A percentile compares a stretch with the other conserved stretches of the same genome.
Conservation (phyloP, 257 asterid genomes). For the Buddleja alternifolia region DNA sequence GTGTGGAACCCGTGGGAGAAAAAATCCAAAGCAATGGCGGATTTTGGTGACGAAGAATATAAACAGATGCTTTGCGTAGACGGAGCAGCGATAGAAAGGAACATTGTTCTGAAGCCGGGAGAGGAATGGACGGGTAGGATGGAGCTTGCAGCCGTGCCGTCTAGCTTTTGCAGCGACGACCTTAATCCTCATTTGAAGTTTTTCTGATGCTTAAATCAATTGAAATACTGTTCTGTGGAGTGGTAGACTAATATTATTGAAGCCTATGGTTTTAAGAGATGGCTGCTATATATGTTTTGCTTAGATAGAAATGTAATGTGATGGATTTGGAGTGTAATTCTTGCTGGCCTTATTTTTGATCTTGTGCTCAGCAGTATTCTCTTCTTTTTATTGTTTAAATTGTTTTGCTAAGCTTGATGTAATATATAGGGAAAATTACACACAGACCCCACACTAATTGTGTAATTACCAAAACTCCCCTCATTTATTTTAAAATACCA, state of each 20-base stretch:
- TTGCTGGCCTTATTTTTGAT: conserved; percentile 23
- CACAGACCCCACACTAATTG: no score
- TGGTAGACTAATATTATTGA: conserved; percentile 2
- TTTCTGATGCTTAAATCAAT: conserved; percentile 32
- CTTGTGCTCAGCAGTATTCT: background rate
- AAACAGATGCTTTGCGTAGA: conserved; percentile 83
- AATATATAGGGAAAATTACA: no score
- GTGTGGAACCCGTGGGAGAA: conserved; percentile 99
- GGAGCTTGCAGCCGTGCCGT: conserved; percentile 75
- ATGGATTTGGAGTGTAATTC: conserved; percentile 23
- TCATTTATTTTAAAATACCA: no score
- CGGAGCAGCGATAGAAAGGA: conserved; percentile 81
- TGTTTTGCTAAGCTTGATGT: background rate
- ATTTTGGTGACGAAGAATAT: conserved; percentile 88
- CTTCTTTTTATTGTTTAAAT: background rate
- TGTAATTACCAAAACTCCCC: no score
- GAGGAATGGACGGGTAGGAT: conserved; percentile 87
- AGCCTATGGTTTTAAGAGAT: conserved; percentile 44
- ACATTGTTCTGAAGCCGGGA: conserved; percentile 73
- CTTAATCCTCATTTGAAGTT: conserved; percentile 49
- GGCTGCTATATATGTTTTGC: conserved; percentile 35
- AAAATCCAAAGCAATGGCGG: conserved; percentile 80
- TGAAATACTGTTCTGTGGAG: background rate
- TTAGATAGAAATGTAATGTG: conserved; percentile 4
- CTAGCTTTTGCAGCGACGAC: conserved; percentile 73